Conservation (phyloP, 1,284 basidiomycete species). For the Tylopilus sp. region DNA sequence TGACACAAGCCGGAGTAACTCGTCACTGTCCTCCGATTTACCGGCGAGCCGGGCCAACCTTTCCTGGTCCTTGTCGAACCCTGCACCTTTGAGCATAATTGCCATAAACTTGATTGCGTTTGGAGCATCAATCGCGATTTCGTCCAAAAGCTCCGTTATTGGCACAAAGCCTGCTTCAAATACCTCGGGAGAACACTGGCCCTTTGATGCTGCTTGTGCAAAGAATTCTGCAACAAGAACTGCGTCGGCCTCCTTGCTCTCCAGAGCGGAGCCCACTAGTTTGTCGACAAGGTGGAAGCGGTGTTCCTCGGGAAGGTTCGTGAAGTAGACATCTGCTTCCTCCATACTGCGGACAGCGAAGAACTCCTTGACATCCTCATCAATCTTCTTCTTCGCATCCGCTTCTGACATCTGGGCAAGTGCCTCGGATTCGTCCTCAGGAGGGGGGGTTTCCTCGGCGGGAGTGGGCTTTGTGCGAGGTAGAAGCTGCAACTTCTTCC, state of each 20-base stretch:
- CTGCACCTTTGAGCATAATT: conserved; percentile 64
- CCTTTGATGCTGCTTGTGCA: conserved; percentile 50
- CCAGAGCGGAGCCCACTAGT: conserved; percentile 65
- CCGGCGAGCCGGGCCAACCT: conserved; percentile 49
- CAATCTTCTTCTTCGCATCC: conserved; percentile 73
- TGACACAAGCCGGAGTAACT: conserved; percentile 55
- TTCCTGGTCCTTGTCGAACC: conserved; percentile 59
- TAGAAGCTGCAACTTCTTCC: conserved; percentile 34
- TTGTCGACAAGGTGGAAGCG: conserved; percentile 68
- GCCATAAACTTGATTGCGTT: conserved; percentile 78
- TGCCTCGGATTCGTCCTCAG: conserved; percentile 50
- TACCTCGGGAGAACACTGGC: conserved; percentile 46
- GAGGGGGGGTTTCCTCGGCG: conserved; percentile 44
- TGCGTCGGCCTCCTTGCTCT: conserved; percentile 80
- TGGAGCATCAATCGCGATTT: conserved; percentile 85
- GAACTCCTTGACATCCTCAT: conserved; percentile 74
- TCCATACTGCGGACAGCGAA: conserved; percentile 73
- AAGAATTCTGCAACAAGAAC: conserved; percentile 71
- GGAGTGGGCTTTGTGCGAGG: conserved; percentile 44
- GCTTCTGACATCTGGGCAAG: conserved; percentile 60
- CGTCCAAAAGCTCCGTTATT: conserved; percentile 74
- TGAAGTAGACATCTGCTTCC: conserved; percentile 85
- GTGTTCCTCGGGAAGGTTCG: conserved; percentile 59
- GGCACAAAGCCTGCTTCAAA: conserved; percentile 68
- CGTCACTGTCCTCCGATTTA: conserved; percentile 52